phyloP scores from a whole-genome alignment of 177 flowering plant species.

The Vitis hybrid region DNA sequence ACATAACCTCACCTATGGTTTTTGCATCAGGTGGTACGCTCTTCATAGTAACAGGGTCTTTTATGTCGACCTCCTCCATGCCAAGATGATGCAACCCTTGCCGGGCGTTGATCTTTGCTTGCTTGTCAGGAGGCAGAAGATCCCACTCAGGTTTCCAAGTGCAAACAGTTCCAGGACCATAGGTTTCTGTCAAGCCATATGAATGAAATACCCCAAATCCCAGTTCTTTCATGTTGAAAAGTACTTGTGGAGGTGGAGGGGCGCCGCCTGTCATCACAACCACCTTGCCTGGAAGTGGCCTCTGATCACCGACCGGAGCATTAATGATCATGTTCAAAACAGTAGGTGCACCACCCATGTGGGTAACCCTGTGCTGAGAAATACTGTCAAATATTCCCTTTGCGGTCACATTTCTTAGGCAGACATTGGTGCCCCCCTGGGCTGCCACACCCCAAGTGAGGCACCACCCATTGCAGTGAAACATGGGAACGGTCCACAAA shows the following conservation, averaged over 20 bases:
- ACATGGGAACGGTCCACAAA: slow-evolving; percentile 70
- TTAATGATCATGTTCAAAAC: slow-evolving; percentile 42
- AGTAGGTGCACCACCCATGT: slow-evolving; percentile 71
- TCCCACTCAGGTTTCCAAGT: slow-evolving; percentile 47
- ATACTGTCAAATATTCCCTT: slow-evolving; percentile 42
- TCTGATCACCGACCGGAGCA: slow-evolving; percentile 23
- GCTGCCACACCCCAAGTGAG: slow-evolving; percentile 63
- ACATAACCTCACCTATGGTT: slow-evolving; percentile 43
- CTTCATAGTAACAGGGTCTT: slow-evolving; percentile 34
- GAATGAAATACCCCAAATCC: slow-evolving; percentile 40
- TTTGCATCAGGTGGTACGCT: slow-evolving; percentile 36
- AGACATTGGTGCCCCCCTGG: slow-evolving; percentile 59
- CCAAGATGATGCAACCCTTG: slow-evolving; percentile 43
- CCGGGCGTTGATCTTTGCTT: slow-evolving; percentile 34
- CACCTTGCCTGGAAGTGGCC: slow-evolving; percentile 39
- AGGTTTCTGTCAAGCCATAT: slow-evolving; percentile 44
- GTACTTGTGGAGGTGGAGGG: slow-evolving; percentile 53
- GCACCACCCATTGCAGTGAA: slow-evolving; percentile 76
- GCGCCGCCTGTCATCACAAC: slow-evolving; percentile 53
- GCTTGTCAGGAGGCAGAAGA: slow-evolving; percentile 23
- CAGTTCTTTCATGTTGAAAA: slow-evolving; percentile 39
- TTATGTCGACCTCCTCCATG: slow-evolving; percentile 37
- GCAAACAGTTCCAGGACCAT: slow-evolving; percentile 42
- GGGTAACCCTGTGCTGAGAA: slow-evolving; percentile 52
- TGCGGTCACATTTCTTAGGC: slow-evolving; percentile 47